Evolutionary conservation across 2,329 filamentous ascomycete genomes (phyloP), one percentile per base, ranked within the genome.

Genomic region (Tetracladium maxilliforme): DNA sequence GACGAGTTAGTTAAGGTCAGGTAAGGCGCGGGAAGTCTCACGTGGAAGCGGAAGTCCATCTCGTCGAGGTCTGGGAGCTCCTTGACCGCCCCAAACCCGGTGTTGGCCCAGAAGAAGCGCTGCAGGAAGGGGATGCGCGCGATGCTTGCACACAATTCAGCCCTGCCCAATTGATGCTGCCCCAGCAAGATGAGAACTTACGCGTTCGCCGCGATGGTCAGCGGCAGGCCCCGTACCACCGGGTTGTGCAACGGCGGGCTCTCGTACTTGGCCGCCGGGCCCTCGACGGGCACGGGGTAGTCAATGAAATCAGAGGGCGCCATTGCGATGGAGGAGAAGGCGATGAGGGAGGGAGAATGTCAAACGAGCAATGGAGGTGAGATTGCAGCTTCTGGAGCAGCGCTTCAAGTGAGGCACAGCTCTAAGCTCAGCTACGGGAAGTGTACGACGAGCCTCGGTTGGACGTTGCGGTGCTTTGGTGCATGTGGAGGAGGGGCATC

Each of bases 61-160:
- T 49, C 27, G 6, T 53, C 48, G 10, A 73, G 48, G 8, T 45
- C 52, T 2, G 57, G 48, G 9, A 68, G 47, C 23, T 58, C 45
- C 30, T 56, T 60, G 32, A 64, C 41, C 11, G 39, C 43, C 16
- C 52, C 55, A 29, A 73, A 66, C 15, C 62, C 49, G 23, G 78
- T 74, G 52, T 83, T 82, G 24, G 51, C 54, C 74, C 76, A 92
- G 33, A 86, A 60, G 22, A 66, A 49, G 28, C 59, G 64, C 31
- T 79, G 74, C 7, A 87, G 33, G 21, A 65, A 58, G 8, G 56
- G 52, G n/a, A 73, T 51, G 14, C 64, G 66, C 2, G 67, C 56
- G 21, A 84, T 49, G 12, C 74, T 78, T 25, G 3, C 14, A 19
- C 28, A 2, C 45, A 39, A 1, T 21, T 16, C 21, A 6, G 17